Percentiles rank a stretch among this genome's conserved stretches.
These are phyloP conservation scores for Plasmodium sp. DNA, from an alignment of 169 alveolate genomes.

Conservation along the genomic window DNA sequence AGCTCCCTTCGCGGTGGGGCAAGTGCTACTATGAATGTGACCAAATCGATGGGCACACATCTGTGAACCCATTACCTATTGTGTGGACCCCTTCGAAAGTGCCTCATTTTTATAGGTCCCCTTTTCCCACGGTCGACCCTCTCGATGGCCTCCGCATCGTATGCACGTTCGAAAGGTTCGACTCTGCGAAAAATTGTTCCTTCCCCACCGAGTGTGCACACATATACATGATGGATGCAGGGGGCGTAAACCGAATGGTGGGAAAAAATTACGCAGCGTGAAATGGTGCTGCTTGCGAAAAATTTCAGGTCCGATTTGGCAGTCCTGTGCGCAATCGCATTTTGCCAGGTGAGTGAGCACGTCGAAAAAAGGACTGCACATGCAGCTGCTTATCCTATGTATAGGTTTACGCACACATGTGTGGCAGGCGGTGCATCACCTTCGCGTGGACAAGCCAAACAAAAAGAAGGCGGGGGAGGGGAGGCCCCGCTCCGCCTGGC, in stretches of 20 bases:
- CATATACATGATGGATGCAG: neutral
- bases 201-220: neutral
- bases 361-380: neutral
- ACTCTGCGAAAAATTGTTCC: neutral
- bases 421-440: neutral
- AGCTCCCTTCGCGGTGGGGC: neutral
- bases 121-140: neutral
- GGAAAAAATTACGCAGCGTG: neutral
- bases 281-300: neutral
- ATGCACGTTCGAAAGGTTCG: neutral
- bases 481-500: neutral
- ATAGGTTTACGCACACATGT: neutral
- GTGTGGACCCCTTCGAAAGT: neutral
- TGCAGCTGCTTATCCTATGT: neutral
- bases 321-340: neutral
- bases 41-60: neutral
- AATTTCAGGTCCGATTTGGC: neutral
- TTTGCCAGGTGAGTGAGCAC: neutral
- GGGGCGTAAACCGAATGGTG: neutral
- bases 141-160: neutral
- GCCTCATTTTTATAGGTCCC: neutral
- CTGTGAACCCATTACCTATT: neutral
- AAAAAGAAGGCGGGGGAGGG: neutral
- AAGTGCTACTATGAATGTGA: neutral
- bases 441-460: neutral